Base-by-base conservation (phyloP, 1,284 basidiomycete genomes). In the Anthracocystis setariae region DNA sequence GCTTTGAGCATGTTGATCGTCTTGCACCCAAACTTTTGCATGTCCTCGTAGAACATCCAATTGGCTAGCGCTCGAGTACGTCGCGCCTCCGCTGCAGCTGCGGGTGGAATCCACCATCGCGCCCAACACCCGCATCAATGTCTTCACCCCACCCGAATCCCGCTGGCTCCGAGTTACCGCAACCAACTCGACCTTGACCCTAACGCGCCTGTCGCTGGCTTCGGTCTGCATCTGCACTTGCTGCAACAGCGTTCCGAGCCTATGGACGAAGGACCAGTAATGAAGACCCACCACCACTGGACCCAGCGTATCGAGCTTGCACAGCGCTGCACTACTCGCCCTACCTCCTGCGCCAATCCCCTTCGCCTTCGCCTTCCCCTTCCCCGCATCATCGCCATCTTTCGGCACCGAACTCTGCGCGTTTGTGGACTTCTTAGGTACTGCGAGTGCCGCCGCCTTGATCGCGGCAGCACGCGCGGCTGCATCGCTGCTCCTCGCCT, bases 231-330 rank as follows among this genome's bases (percentile, higher is more conserved):
- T 17, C 21, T 59, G 54, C 17, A 66, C 3, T 23, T 35, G 17
- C 24, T 20, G 5, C 13, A 74, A 25, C 20, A 53, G 2, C 2
- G 8, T 23, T 0, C 57, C 49, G 0, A 74, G 52, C 3, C 53
- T 49, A n/a, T 46, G 35, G 20, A 71, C 53, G 17, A 74, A 74
- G 8, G 72, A 74, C 56, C 54, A 55, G 51, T 70, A 74, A 29
- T 74, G 72, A 25, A 74, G 42, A 1, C 46, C 43, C 0, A 70
- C 56, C 0, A 74, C 15, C 7, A 72, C 21, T 0, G 72, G 63
- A 0, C 62, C 63, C 3, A 74, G 18, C 2, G 24, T 50, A 20
- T 62, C 67, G 32, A 58, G 40, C 13, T 48, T 55, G 1, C 8
- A 9, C 20, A 67, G 20, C 17, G 50, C 55, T 7, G 23, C 21